Conservation (phyloP, 2,329 filamentous ascomycete species). For the Fusarium fracticaudum region DNA sequence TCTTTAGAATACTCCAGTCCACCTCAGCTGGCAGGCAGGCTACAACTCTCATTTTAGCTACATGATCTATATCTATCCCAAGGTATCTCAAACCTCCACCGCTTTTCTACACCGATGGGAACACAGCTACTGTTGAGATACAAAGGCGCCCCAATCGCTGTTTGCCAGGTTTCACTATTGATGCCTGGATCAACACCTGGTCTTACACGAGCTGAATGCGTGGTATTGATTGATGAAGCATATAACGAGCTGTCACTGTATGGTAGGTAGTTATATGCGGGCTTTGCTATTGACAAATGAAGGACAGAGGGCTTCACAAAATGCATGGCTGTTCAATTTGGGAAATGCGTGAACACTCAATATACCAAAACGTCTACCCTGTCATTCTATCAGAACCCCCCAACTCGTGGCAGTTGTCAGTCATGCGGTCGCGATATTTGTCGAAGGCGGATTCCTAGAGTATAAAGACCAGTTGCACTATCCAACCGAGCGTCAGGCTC, state of each 20-base stretch:
- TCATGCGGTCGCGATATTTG: conserved; percentile 2
- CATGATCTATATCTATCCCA: no score
- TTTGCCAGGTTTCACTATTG: not conserved
- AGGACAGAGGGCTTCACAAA: not conserved
- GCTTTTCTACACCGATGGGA: not conserved
- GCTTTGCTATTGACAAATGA: not conserved
- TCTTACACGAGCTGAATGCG: not conserved
- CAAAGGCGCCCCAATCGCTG: not conserved
- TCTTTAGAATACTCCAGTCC: not conserved
- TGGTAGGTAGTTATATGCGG: no score
- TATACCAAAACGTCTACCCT: not conserved
- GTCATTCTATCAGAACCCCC: not conserved
- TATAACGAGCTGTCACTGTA: not conserved
- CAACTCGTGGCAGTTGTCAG: not conserved
- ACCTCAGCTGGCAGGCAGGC: not conserved
- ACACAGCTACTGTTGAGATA: not conserved
- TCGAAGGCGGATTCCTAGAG: conserved; percentile 10
- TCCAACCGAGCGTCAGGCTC: not conserved
- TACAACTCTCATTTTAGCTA: not conserved
- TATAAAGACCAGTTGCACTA: not conserved
- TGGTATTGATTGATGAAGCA: not conserved
- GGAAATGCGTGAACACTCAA: no score
- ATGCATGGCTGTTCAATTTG: not conserved
- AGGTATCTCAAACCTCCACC: not conserved
- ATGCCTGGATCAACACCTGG: not conserved